Percentiles rank a stretch among this genome's conserved stretches.
Conservation (phyloP, 2,329 filamentous ascomycete genomes). For the Epicoccum nigrum region DNA sequence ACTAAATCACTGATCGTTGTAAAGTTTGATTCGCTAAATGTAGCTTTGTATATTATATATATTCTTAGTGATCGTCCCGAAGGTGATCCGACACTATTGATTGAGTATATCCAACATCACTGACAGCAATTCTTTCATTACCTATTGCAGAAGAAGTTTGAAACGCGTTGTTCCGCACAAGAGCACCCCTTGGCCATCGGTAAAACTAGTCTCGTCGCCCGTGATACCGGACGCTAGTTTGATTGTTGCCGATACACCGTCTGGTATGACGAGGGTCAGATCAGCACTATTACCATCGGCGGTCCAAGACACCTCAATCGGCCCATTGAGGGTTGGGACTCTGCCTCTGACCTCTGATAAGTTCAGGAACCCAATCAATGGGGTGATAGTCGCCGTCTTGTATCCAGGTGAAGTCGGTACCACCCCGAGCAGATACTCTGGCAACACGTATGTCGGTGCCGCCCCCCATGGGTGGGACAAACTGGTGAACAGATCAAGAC, state of each 20-base stretch:
- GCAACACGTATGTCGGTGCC: conserved; percentile 53
- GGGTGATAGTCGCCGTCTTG: conserved; percentile 2
- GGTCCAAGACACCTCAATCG: conserved; percentile 5
- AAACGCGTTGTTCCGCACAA: conserved; percentile 1
- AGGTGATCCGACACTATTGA: too few species aligned
- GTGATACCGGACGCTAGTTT: not conserved
- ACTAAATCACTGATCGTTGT: too few species aligned
- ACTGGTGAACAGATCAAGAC: conserved; percentile 52
- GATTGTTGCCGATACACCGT: not conserved
- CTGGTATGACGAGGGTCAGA: not conserved
- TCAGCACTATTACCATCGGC: not conserved
- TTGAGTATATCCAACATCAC: too few species aligned
- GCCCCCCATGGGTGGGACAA: conserved; percentile 55
- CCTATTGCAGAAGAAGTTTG: not conserved
- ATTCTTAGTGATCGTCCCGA: too few species aligned
- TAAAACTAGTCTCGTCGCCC: not conserved
- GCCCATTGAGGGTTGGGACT: not conserved
- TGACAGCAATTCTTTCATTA: not conserved
- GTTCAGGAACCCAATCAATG: not conserved
- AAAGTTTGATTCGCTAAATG: too few species aligned
- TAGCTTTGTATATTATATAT: too few species aligned
- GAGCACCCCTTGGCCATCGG: not conserved
- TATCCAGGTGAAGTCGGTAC: conserved; percentile 18
- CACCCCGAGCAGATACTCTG: conserved; percentile 27
- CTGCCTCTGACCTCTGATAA: conserved; percentile 1